phyloP scores from a whole-genome alignment of 2,329 filamentous ascomycete genomes.

The Thermothelomyces thermophilus region DNA sequence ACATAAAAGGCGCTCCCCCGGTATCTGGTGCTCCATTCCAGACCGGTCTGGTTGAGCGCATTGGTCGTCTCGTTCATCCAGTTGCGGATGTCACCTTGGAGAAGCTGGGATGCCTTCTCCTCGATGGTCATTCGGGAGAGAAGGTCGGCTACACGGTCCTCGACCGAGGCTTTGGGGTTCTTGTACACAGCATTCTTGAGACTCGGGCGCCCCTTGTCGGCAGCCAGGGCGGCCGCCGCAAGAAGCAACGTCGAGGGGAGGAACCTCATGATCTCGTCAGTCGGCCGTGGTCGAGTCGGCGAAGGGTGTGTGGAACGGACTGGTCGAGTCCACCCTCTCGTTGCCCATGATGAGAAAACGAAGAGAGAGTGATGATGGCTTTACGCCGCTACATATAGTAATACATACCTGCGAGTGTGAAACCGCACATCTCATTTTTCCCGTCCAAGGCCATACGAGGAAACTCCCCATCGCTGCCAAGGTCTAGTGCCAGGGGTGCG shows the following conservation, averaged over 20 bases:
- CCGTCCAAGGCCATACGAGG: no score
- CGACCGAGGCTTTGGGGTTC: conserved; percentile 53
- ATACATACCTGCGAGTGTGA: no score
- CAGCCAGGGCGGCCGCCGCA: conserved; percentile 5
- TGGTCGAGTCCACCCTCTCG: no score
- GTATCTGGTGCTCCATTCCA: conserved; percentile 59
- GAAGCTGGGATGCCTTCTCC: conserved; percentile 64
- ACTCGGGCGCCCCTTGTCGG: conserved; percentile 11
- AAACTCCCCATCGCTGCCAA: no score
- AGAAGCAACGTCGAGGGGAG: conserved; percentile 4
- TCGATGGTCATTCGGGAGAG: conserved; percentile 66
- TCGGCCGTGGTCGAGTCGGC: background rate
- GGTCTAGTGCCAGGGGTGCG: no score
- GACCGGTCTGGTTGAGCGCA: conserved; percentile 59
- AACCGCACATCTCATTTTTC: no score
- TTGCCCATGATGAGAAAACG: no score
- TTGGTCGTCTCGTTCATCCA: conserved; percentile 65
- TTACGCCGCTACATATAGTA: no score
- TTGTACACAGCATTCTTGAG: conserved; percentile 47
- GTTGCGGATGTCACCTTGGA: conserved; percentile 64
- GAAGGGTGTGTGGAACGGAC: background rate
- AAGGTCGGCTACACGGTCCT: conserved; percentile 60
- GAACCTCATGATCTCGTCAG: conserved; percentile 8
- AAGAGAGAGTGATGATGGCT: no score
- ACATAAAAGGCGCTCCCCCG: conserved; percentile 68